A percentile compares a stretch with the other conserved stretches of the same genome.
Conservation (phyloP, 1,284 basidiomycete genomes). For the Sanghuangporus weigelae region DNA sequence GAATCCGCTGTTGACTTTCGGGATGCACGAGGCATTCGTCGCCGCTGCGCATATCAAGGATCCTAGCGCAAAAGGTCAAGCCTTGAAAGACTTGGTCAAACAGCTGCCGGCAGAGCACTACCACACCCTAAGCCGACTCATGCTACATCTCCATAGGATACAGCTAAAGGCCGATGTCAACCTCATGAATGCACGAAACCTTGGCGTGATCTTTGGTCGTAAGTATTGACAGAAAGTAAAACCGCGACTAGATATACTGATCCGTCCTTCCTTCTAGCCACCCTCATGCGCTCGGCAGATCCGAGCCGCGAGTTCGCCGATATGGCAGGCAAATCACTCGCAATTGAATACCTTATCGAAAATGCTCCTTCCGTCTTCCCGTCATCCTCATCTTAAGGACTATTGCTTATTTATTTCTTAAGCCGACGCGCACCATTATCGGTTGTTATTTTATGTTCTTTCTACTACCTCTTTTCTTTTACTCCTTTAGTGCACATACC, state of each 20-base stretch:
- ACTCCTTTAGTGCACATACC: background rate
- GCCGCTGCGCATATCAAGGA: conserved; percentile 67
- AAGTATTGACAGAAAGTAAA: conserved; percentile 34
- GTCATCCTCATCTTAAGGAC: conserved; percentile 1
- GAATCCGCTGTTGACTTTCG: conserved; percentile 85
- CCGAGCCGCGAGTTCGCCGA: conserved; percentile 90
- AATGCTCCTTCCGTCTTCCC: conserved; percentile 69
- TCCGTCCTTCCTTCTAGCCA: conserved; percentile 52
- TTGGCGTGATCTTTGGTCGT: conserved; percentile 99
- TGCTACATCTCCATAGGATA: conserved; percentile 87
- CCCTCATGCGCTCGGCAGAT: conserved; percentile 87
- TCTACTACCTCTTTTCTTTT: background rate
- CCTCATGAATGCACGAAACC: conserved; percentile 91
- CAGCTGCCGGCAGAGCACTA: conserved; percentile 86
- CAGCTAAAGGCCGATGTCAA: conserved; percentile 69
- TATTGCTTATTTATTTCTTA: conserved; percentile 8
- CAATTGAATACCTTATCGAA: conserved; percentile 89
- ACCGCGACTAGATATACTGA: conserved; percentile 2
- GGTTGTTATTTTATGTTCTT: background rate
- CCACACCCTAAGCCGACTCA: conserved; percentile 76
- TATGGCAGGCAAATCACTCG: conserved; percentile 93
- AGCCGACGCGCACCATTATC: background rate
- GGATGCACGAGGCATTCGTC: conserved; percentile 89
- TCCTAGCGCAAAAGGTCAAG: conserved; percentile 49
- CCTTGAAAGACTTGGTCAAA: conserved; percentile 66